Evolutionary conservation across 1,139 yeast species (phyloP).

Genomic region (Lodderomyces jiufengensis): DNA sequence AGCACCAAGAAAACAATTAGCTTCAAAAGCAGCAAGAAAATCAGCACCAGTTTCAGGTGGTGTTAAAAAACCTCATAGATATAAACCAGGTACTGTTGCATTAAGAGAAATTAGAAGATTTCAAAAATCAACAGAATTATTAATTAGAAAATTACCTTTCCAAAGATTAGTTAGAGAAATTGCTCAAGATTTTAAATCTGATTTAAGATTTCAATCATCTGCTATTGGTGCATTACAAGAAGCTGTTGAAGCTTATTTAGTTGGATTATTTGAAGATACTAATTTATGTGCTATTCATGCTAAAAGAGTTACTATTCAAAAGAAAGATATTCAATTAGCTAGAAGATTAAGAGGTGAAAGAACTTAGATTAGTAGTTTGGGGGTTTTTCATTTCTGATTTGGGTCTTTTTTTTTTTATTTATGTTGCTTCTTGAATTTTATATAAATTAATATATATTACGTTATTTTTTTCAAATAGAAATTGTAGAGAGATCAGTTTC

Average conservation of each 20-base stretch:
- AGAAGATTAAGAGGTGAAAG: constrained; percentile 55
- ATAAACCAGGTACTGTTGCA: constrained; percentile 55
- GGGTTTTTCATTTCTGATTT: constrained; percentile 1
- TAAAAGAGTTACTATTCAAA: constrained; percentile 52
- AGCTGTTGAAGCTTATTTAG: constrained; percentile 53
- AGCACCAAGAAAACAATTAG: constrained; percentile 54
- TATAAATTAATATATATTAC: not conserved
- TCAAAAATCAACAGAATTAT: constrained; percentile 50
- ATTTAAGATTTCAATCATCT: constrained; percentile 49
- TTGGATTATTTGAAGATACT: constrained; percentile 49
- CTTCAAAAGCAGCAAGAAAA: constrained; percentile 52
- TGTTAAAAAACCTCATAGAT: constrained; percentile 54
- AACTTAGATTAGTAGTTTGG: constrained; percentile 22
- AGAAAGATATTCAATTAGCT: constrained; percentile 53
- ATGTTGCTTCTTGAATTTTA: not conserved
- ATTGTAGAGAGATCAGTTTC: too few species aligned
- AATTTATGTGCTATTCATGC: constrained; percentile 55
- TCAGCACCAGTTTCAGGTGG: constrained; percentile 52
- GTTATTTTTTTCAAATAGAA: not conserved
- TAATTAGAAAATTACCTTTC: constrained; percentile 51
- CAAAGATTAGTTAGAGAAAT: constrained; percentile 50
- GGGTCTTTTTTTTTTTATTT: constrained; percentile 1
- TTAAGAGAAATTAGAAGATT: constrained; percentile 55
- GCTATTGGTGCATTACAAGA: constrained; percentile 54
- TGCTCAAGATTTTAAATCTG: constrained; percentile 49